Conservation (phyloP, 192 early-diverging fungal genomes). For the Phycomyces nitens region DNA sequence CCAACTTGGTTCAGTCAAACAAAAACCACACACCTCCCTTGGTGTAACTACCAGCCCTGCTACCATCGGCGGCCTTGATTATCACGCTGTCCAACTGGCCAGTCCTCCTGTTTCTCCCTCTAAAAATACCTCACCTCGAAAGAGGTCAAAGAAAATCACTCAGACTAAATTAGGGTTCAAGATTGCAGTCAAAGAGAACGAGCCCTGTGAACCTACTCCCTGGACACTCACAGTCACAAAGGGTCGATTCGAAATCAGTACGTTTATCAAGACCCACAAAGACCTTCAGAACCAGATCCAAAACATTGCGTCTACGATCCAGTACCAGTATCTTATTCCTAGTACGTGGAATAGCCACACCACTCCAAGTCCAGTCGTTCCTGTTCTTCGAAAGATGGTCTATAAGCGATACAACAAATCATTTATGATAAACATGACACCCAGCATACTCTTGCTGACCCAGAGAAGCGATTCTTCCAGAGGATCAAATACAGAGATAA, state of each 20-base stretch:
- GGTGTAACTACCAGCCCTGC: too few species aligned
- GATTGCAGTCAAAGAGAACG: background rate
- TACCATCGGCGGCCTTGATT: too few species aligned
- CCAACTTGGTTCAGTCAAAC: too few species aligned
- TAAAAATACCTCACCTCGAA: background rate
- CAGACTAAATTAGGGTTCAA: background rate
- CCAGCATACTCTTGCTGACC: background rate
- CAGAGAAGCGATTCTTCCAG: background rate
- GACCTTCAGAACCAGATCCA: conserved; percentile 7
- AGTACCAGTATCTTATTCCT: background rate
- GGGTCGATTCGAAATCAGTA: conserved; percentile 1
- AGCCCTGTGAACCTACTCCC: background rate
- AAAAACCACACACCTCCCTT: too few species aligned
- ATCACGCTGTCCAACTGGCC: too few species aligned
- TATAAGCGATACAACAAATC: conserved; percentile 13
- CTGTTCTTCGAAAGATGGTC: conserved; percentile 3
- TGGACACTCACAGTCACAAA: conserved; percentile 8
- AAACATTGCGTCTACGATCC: conserved; percentile 6
- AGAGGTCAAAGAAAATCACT: background rate
- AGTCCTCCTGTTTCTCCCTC: too few species aligned
- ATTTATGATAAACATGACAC: background rate
- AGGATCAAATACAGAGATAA: background rate
- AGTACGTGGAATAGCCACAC: background rate
- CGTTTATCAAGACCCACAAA: conserved; percentile 2
- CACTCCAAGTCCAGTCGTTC: background rate